These are phyloP conservation scores for Acmispon strigosus DNA, from an alignment of 306 rosid species.

Conservation along the genomic window DNA sequence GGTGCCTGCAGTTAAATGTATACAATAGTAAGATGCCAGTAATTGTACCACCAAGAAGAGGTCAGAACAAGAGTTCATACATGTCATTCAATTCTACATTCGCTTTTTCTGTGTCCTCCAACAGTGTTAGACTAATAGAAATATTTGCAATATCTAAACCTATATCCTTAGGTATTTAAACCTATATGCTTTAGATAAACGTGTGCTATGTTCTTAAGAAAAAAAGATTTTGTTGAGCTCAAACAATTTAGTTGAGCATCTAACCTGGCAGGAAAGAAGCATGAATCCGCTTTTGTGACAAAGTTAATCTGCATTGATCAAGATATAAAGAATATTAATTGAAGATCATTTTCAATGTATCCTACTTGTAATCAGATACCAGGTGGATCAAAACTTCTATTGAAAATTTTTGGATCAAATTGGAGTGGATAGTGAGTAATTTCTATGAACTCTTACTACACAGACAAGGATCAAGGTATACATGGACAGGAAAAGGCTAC, in stretches of 20 bases:
- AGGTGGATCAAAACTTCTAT: background rate
- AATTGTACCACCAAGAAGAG: too few species aligned
- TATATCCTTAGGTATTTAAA: too few species aligned
- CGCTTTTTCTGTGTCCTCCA: too few species aligned
- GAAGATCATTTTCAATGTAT: background rate
- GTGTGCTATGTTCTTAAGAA: background rate
- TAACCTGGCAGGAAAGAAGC: constrained; percentile 38
- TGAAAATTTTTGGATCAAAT: background rate
- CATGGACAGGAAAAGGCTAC: too few species aligned
- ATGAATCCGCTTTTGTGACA: constrained; percentile 35
- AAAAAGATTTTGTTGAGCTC: background rate
- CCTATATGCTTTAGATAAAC: too few species aligned
- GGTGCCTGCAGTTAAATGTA: constrained; percentile 19
- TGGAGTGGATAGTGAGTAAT: too few species aligned
- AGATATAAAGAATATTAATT: background rate
- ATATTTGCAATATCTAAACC: too few species aligned
- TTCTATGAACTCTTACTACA: too few species aligned
- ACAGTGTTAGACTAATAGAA: too few species aligned
- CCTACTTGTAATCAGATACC: background rate
- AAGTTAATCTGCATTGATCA: constrained; percentile 28
- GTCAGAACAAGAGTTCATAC: too few species aligned
- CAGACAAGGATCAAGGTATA: too few species aligned
- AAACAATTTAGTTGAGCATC: background rate
- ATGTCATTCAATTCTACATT: too few species aligned
- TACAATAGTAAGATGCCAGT: background rate